Evolutionary conservation across 345 rosid genomes (phyloP).

Genomic region (Carallia brachiata): DNA sequence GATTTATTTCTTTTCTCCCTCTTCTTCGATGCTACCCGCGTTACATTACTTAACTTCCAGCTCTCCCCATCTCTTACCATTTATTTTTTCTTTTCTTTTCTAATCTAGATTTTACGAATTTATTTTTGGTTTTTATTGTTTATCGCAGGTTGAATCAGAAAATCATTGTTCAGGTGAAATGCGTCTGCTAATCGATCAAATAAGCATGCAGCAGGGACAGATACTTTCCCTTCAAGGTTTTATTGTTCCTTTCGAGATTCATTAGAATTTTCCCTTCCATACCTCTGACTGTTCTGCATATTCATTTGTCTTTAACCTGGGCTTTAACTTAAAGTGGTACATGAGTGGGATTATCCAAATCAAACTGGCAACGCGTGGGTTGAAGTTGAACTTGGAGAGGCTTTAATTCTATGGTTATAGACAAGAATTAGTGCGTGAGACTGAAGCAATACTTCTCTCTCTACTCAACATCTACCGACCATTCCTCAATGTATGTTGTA

Average conservation of each 20-base stretch:
- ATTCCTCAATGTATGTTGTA: too few species aligned
- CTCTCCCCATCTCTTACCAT: not conserved
- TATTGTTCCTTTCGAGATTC: not conserved
- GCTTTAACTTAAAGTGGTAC: not conserved
- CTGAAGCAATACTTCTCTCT: too few species aligned
- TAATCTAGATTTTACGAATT: not conserved
- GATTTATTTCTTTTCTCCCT: not conserved
- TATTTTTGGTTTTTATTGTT: not conserved
- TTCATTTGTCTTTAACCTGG: not conserved
- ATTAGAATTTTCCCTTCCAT: not conserved
- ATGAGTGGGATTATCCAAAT: too few species aligned
- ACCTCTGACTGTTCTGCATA: not conserved
- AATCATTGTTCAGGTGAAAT: conserved; percentile 72
- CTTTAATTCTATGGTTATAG: too few species aligned
- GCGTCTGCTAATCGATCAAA: conserved; percentile 74
- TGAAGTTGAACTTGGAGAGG: too few species aligned
- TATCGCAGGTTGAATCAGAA: conserved; percentile 70
- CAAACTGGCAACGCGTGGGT: too few species aligned
- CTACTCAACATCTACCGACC: too few species aligned
- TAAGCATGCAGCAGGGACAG: conserved; percentile 66
- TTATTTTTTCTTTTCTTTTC: not conserved
- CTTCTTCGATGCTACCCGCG: not conserved
- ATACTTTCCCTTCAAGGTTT: conserved; percentile 79
- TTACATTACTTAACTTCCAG: not conserved
- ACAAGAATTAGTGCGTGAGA: too few species aligned